Conservation (phyloP, 1,284 basidiomycete genomes). For the Vanrija humicola region DNA sequence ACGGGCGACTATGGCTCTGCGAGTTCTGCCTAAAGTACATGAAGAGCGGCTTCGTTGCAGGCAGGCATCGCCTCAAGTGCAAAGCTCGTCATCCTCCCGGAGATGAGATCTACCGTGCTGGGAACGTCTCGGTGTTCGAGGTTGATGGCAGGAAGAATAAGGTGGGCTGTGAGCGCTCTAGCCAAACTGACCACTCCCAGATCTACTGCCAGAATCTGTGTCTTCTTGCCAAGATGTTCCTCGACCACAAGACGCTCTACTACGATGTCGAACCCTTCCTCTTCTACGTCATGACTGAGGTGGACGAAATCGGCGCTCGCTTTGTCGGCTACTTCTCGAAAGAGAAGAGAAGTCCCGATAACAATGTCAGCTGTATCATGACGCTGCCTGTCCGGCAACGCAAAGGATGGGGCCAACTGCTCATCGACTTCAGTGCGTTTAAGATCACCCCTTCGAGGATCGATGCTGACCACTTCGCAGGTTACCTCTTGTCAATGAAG, state of each 20-base stretch:
- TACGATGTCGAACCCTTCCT: constrained; percentile 99
- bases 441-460: not conserved
- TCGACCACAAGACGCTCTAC: constrained; percentile 98
- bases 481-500: constrained; percentile 93
- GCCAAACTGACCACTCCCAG: constrained; percentile 46
- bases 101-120: constrained; percentile 96
- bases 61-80: constrained; percentile 90
- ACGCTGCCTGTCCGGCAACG: constrained; percentile 92
- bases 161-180: constrained; percentile 47
- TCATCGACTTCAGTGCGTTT: constrained; percentile 92
- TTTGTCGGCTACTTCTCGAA: constrained; percentile 99
- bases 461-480: constrained; percentile 51
- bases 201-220: constrained; percentile 99
- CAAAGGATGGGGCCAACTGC: constrained; percentile 87
- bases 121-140: constrained; percentile 85
- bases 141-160: constrained; percentile 98
- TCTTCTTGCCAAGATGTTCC: constrained; percentile 96
- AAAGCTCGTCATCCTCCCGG: constrained; percentile 92
- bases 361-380: constrained; percentile 99
- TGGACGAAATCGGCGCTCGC: constrained; percentile 80
- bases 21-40: constrained; percentile 99
- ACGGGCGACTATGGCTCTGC: constrained; percentile 93
- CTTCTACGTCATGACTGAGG: constrained; percentile 96
- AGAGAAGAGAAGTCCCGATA: constrained; percentile 93
- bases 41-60: constrained; percentile 86